Conservation (phyloP, 768 basidiomycete species). For the Amanita polypyramis region DNA sequence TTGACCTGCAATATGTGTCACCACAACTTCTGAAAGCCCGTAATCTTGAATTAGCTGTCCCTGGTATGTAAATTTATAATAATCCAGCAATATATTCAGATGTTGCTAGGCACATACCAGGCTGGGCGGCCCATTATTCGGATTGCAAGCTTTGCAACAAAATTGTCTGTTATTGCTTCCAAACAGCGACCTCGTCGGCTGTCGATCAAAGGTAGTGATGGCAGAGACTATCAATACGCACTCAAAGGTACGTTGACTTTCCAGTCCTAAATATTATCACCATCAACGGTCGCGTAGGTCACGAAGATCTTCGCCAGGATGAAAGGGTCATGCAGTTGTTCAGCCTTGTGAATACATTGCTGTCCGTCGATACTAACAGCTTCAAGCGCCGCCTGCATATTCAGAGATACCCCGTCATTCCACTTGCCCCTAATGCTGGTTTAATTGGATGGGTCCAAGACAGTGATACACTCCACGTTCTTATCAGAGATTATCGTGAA, state of each 20-base stretch:
- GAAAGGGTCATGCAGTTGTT: slow-evolving; percentile 99
- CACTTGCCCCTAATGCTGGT: slow-evolving; percentile 92
- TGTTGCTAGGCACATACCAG: slow-evolving; percentile 72
- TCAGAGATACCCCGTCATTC: slow-evolving; percentile 86
- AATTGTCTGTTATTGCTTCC: slow-evolving; percentile 87
- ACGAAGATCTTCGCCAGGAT: slow-evolving; percentile 98
- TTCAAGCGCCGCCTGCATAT: slow-evolving; percentile 96
- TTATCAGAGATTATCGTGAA: slow-evolving; percentile 94
- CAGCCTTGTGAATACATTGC: slow-evolving; percentile 89
- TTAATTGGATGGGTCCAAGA: slow-evolving; percentile 93
- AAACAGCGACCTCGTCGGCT: slow-evolving; percentile 93
- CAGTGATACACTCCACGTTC: slow-evolving; percentile 90
- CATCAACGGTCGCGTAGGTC: slow-evolving; percentile 42
- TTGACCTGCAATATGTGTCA: slow-evolving; percentile 96
- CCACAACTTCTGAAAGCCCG: slow-evolving; percentile 83
- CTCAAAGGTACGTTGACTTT: slow-evolving; percentile 60
- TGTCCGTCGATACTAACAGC: slow-evolving; percentile 87
- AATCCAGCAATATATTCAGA: not conserved
- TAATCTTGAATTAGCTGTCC: slow-evolving; percentile 90
- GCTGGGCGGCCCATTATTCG: slow-evolving; percentile 74
- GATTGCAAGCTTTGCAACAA: slow-evolving; percentile 79
- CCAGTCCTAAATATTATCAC: not conserved
- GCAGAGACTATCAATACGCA: slow-evolving; percentile 82
- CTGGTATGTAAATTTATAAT: slow-evolving; percentile 39
- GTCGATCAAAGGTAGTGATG: slow-evolving; percentile 82